Base-by-base conservation (phyloP, 2,329 filamentous ascomycete species). In the Oidium heveae region DNA sequence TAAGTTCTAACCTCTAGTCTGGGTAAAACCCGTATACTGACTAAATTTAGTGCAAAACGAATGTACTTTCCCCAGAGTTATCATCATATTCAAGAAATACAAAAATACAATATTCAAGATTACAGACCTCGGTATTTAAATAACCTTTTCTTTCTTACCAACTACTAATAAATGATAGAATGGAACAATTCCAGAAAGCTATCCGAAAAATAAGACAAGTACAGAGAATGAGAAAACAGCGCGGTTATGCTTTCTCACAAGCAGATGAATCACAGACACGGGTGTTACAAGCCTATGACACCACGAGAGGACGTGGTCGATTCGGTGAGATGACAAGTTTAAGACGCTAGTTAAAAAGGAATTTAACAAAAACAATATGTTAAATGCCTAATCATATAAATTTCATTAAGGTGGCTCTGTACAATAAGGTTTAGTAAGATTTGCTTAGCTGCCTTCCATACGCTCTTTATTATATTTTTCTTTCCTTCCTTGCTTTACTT, bases 181-280 rank as follows among this genome's bases (percentile, higher is more conserved):
- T 98, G 91, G 91, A 98, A 65, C 91, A 98, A 70, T 98, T 98
- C 74, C 91, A 98, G 70, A 98, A 98, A 70, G 91, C 91, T 22
- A 96, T 98, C 65, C 84, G 91, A 63, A 98, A 98, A 71, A 91
- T 98, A 54, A 80, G 91, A 53, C 91, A 98, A 69, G 91, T 96
- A 43, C 91, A 96, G 70, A 84, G 91, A 59, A 98, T 96, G 91
- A 86, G 91, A 66, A 98, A 98, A 71, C 91, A 98, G 71, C 84
- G 91, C 64, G 91, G 91, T 36, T 98, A 98, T 66, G 91, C 91
- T 58, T 98, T 98, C 69, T 94, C 86, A 62, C 88, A 95, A 69
- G 93, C 89, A 56, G 91, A 98, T 66, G 91, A 98, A 68, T 86
- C 82, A 63, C 91, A 96, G 70, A 94, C 89, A 61, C 77, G 89